Evolutionary conservation across 139 green algal species (phyloP).

Genomic region (Coelastrella sp.): DNA sequence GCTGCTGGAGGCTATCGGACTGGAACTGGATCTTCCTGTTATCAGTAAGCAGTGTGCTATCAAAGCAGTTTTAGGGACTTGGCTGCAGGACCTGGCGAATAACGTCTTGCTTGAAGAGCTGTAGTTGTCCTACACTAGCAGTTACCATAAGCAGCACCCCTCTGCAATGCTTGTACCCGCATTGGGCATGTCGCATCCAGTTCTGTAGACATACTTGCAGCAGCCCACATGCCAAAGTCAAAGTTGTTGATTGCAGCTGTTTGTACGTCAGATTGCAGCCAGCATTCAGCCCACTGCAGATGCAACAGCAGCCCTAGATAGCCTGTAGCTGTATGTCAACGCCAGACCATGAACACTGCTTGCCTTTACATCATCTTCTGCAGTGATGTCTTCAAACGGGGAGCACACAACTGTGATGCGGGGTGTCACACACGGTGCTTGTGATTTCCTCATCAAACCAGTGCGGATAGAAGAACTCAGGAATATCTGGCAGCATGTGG

Average conservation of each 20-base stretch:
- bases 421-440: slow-evolving; percentile 95
- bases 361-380: neutral
- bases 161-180: neutral
- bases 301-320: no score
- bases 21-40: slow-evolving; percentile 96
- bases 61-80: no score
- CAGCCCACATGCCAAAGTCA: no score
- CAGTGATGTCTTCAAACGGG: slow-evolving; percentile 97
- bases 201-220: no score
- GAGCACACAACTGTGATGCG: slow-evolving; percentile 93
- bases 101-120: no score
- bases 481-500: slow-evolving; percentile 98
- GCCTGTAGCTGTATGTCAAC: no score
- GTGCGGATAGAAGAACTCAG: slow-evolving; percentile 96
- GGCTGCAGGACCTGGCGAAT: no score
- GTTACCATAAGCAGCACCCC: neutral
- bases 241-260: no score
- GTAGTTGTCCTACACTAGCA: neutral
- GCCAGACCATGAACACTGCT: neutral
- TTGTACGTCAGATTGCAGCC: no score
- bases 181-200: no score
- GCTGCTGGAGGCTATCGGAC: slow-evolving; percentile 91
- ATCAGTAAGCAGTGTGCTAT: slow-evolving; percentile 84
- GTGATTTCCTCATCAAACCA: slow-evolving; percentile 98
- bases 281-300: no score